Evolutionary conservation across 768 basidiomycete species (phyloP), one percentile per base, ranked within the genome.

Genomic region (Rhodosporidiobolus odoratus): DNA sequence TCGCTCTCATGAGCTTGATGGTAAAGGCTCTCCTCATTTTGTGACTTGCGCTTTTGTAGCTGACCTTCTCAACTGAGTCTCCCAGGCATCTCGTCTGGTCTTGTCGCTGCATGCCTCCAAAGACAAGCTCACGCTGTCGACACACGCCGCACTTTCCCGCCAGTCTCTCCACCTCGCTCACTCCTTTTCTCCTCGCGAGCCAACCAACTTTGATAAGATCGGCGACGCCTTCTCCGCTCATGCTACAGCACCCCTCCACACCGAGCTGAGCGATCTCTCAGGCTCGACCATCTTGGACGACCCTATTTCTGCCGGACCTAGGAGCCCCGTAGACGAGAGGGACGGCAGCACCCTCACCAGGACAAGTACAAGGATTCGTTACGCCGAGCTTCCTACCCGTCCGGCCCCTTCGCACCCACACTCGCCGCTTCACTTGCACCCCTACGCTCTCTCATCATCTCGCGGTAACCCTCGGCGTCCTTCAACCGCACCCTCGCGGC

Each of bases 21-120:
- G 60, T 61, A 4, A n/a, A n/a, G n/a, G n/a, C n/a, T n/a, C 60
- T 45, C 25, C 2, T 50, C 21, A 6, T 35, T n/a, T 43, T 35
- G 2, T 17, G 19, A 45, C 17, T 23, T 35, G 8, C 17, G 32
- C 6, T 15, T 5, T 32, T 1, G 9, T 35, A 3, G 3, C 19
- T 34, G 12, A 35, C 34, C 32, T 6, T 50, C 47, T 50, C 48
- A 23, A 13, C 23, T 23, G 13, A 12, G 27, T 9, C 38, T 17
- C 41, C 34, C 32, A 61, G 60, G 32, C 60, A 8, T 61, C 60
- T n/a, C 61, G 61, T 19, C 48, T 62, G 37, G 48, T 52, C 50
- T 50, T 62, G 34, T 25, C 32, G 37, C 61, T 62, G 7, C 61
- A 62, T 50, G 37, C 32, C 60, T 35, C 47, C 15, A 50, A 48